A percentile compares a stretch with the other conserved stretches of the same genome.
Evolutionary conservation across 2,329 filamentous ascomycete genomes (phyloP).

Genomic region (Beauveria rudraprayagi): DNA sequence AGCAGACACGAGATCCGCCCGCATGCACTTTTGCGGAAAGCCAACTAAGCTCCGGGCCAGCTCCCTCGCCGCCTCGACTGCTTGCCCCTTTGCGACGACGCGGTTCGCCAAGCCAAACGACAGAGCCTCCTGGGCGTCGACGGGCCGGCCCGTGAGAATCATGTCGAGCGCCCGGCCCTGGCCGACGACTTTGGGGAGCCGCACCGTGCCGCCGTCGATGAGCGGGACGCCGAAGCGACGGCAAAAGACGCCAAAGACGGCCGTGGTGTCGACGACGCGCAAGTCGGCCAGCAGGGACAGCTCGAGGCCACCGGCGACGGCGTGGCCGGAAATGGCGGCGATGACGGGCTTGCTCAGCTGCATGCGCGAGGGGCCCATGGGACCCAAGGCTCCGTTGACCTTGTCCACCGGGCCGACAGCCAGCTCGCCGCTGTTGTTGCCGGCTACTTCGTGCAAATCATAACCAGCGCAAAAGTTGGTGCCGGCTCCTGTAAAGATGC

Average conservation of each 20-base stretch:
- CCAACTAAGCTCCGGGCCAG: constrained; percentile 37
- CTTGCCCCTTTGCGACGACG: constrained; percentile 41
- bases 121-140: constrained; percentile 41
- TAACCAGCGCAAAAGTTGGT: constrained; percentile 46
- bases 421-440: constrained; percentile 7
- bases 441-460: constrained; percentile 40
- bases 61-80: constrained; percentile 38
- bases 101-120: constrained; percentile 44
- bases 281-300: constrained; percentile 45
- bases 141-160: constrained; percentile 45
- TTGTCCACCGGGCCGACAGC: constrained; percentile 10
- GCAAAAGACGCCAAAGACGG: constrained; percentile 48
- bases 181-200: constrained; percentile 42
- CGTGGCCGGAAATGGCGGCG: constrained; percentile 41
- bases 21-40: constrained; percentile 47
- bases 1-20: constrained; percentile 36
- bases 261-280: constrained; percentile 43
- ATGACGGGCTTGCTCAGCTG: constrained; percentile 44
- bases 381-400: constrained; percentile 26
- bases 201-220: constrained; percentile 40
- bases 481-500: constrained; percentile 37
- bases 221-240: constrained; percentile 31
- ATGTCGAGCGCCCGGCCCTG: constrained; percentile 47
- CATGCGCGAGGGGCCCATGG: constrained; percentile 45
- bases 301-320: constrained; percentile 46